These are phyloP conservation scores for Solanum stenotomum DNA, from an alignment of 257 asterid genomes.

Conservation along the genomic window DNA sequence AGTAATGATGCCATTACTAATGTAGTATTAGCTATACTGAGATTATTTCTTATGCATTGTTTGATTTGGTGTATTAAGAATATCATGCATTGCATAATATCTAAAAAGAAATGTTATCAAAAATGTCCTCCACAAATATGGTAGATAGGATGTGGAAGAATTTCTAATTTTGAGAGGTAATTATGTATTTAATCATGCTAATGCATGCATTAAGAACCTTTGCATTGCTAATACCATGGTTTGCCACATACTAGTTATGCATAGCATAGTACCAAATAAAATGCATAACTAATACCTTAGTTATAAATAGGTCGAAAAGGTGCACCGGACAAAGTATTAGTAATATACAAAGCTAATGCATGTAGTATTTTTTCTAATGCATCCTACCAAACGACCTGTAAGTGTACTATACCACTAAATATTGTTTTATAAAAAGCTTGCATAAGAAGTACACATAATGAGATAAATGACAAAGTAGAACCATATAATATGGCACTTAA, in stretches of 20 bases:
- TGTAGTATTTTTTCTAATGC: not conserved
- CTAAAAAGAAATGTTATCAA: not conserved
- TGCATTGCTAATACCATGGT: not conserved
- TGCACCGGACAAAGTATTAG: not conserved
- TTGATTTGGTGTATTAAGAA: not conserved
- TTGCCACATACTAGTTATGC: not conserved
- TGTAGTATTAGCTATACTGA: not conserved
- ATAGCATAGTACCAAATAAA: not conserved
- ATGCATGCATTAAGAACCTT: not conserved
- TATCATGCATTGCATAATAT: not conserved
- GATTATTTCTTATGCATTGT: not conserved
- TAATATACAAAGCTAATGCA: not conserved
- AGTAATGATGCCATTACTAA: not conserved
- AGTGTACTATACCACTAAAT: not conserved
- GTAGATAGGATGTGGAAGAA: not conserved
- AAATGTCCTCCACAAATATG: not conserved
- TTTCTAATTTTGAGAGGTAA: not conserved
- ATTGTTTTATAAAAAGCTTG: not conserved
- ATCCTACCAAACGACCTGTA: not conserved
- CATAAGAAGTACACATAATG: not conserved
- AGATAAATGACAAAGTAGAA: not conserved
- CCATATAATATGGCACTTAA: not conserved
- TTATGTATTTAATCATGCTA: not conserved
- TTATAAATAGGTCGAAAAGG: not conserved
- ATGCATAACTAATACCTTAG: not conserved